These are phyloP conservation scores for Colletotrichum magnum DNA, from an alignment of 2,329 filamentous ascomycete genomes.

Conservation along the genomic window DNA sequence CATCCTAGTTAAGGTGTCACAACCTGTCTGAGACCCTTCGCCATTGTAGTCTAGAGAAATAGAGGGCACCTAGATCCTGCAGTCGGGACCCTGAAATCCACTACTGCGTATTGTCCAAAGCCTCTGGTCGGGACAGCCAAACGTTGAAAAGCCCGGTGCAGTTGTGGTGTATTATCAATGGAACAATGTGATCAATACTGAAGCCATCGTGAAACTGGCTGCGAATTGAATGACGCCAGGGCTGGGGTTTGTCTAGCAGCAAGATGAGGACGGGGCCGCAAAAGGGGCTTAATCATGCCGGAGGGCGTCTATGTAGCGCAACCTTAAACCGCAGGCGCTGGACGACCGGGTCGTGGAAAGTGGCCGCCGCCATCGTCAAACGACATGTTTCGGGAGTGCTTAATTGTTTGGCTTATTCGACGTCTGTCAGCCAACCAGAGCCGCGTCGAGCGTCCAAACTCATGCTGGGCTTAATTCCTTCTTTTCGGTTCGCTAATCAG, in stretches of 20 bases:
- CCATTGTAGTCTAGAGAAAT: neutral
- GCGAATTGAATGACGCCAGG: slow-evolving; percentile 17
- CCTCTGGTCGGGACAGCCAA: neutral
- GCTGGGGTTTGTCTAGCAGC: neutral
- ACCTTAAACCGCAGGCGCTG: slow-evolving; percentile 19
- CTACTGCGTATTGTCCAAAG: neutral
- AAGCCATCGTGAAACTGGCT: slow-evolving; percentile 25
- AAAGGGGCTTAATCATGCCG: slow-evolving; percentile 15
- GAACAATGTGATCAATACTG: slow-evolving; percentile 10
- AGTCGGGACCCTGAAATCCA: neutral
- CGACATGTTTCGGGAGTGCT: slow-evolving; percentile 24
- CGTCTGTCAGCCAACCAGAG: slow-evolving; percentile 18
- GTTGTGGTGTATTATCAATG: neutral
- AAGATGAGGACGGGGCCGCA: neutral
- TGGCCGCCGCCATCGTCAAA: slow-evolving; percentile 32
- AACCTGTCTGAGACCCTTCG: slow-evolving; percentile 14
- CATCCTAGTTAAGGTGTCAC: neutral
- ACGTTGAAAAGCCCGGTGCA: no score
- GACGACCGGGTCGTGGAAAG: slow-evolving; percentile 15
- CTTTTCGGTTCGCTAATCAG: slow-evolving; percentile 5
- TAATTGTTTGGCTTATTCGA: slow-evolving; percentile 14
- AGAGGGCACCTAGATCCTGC: slow-evolving; percentile 13
- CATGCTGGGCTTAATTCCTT: neutral
- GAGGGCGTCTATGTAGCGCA: slow-evolving; percentile 28
- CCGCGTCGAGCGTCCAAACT: neutral